Evolutionary conservation across 2,329 filamentous ascomycete genomes (phyloP), one percentile per base, ranked within the genome.

Genomic region (Pseudocercospora ulei): DNA sequence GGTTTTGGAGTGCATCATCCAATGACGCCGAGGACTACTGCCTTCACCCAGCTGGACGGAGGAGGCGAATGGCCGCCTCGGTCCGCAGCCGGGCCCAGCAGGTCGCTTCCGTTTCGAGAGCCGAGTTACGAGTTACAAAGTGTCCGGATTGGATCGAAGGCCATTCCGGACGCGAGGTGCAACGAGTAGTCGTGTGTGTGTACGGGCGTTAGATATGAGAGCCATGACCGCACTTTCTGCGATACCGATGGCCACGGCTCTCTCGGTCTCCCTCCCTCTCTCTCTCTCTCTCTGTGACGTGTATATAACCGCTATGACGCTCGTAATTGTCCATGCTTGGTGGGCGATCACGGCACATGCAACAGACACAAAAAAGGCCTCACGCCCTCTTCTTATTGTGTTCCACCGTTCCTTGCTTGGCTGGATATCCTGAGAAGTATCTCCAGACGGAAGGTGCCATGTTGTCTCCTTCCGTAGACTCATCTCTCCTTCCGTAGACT

Each of bases 11-110:
- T 43, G 14, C 42, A 50, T 29, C 57, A 55, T 23, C 56, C 57
- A 1, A 80, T 70, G 47, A 82, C 78, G 4, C 78, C 78, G 4
- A 62, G 79, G 48, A 82, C 79, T 9, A 69, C 74, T 57, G 79
- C 78, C 1, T 82, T 82, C 69, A 80, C 53, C 70, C 71, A 7
- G 63, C 80, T 31, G 72, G 57, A 53, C 39, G 59, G 53, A 12
- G 57, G 44, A 11, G 38, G 39, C 22, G 45, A 19, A 8, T 47
- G 40, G 22, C 17, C 23, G 26, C 35, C 26, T 35, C 23, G 41
- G 22, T 33, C 31, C 3, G 14, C 22, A 28, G 26, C 28, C 9
- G 38, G 46, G n/a, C 48, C 49, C 2, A 43, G 35, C 24, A 31
- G 48, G 7, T 31, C 28, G 20, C 33, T 59, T 30, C 53, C 55